Percentiles rank a stretch among this genome's conserved stretches.
Conservation (phyloP, 257 asterid genomes). For the Marsdenia floribunda region DNA sequence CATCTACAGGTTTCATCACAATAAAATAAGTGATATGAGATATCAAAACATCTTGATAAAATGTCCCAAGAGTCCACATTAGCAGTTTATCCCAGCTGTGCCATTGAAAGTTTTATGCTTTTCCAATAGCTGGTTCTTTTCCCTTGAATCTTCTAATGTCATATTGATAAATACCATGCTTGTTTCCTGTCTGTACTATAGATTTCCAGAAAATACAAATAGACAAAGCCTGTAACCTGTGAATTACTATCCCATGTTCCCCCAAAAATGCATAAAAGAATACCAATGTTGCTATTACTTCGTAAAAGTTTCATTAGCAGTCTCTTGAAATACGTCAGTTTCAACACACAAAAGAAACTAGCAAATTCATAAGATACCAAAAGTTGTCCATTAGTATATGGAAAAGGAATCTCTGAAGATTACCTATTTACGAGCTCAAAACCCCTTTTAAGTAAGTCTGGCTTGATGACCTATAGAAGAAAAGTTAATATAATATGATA, state of each 20-base stretch:
- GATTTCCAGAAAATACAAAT: not conserved
- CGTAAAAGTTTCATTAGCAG: not conserved
- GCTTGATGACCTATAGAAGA: slow-evolving; percentile 68
- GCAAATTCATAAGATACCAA: not conserved
- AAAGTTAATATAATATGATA: not conserved
- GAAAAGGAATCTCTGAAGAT: not conserved
- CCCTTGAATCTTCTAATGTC: not conserved
- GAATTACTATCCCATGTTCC: not conserved
- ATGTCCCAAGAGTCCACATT: not conserved
- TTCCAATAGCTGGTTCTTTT: not conserved
- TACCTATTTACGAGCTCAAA: slow-evolving; percentile 84
- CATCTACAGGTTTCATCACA: not conserved
- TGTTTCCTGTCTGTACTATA: not conserved
- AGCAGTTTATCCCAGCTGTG: not conserved
- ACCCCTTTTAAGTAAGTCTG: slow-evolving; percentile 84
- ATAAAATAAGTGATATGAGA: not conserved
- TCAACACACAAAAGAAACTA: not conserved
- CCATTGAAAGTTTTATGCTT: not conserved
- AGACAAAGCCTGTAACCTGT: not conserved
- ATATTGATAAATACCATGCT: not conserved
- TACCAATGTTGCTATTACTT: not conserved
- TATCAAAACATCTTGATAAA: not conserved
- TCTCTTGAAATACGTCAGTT: not conserved
- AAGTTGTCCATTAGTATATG: not conserved
- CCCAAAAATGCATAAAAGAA: not conserved